Evolutionary conservation across 371 early-diverging fungal species (phyloP), one percentile per base, ranked within the genome.

Genomic region (Saksenaea vasiformis): DNA sequence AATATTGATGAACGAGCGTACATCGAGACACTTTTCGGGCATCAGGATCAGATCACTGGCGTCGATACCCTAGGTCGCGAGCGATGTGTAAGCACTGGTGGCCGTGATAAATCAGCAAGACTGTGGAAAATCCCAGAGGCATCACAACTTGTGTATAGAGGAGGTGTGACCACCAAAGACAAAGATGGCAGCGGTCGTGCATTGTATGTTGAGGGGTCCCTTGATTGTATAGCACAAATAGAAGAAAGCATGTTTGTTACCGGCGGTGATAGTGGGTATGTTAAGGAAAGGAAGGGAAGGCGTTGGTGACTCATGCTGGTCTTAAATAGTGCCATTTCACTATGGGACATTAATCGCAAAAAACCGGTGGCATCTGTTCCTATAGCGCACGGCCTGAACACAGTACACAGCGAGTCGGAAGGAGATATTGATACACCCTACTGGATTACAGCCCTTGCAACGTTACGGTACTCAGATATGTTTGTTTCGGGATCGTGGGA

Each of bases 11-110:
- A 95, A 68, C 71, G 90, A 66, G 78, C 88, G 9, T 98, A 97
- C 77, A 86, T 98, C 60, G 99, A 98, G 73, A 98, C 99, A 19
- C 73, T 98, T 72, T 97, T 96, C 83, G 99, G 99, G 19, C 99
- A 98, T 72, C 98, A 97, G 77, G 98, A 98, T 76, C 77, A 81
- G 35, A 89, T 96, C 65, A 83, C 87, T 1, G 74, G 74, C 26
- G 85, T 98, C 26, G 93, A 90, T 78, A 84, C 93, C 56, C 80
- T 97, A 69, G 78, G 81, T 22, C 80, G 89, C 47, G 98, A 98
- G 71, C 91, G 93, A 28, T 98, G 98, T 68, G 84, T 98, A 17
- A 91, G 97, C n/a, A 82, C 88, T 11, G 99, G 99, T 28, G 85
- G 91, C 9, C 88, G 99, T 47, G 99, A 98, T 73, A 87, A 90